Percentiles rank a stretch among this genome's conserved stretches.
These are phyloP conservation scores for Monilinia fructigena DNA, from an alignment of 2,329 filamentous ascomycete genomes.

Conservation along the genomic window DNA sequence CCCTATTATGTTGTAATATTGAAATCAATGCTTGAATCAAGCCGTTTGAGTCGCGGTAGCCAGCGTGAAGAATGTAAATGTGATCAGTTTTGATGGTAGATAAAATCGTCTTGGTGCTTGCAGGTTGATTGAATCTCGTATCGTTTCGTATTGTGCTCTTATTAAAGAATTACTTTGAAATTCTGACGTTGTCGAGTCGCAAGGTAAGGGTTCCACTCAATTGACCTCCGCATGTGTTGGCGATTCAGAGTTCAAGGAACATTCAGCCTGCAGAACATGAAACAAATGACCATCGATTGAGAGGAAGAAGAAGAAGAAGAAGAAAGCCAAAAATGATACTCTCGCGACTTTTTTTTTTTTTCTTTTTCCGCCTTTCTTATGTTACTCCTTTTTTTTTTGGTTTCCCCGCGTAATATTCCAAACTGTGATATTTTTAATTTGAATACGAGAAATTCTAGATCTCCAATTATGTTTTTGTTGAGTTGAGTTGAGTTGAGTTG, in stretches of 20 bases:
- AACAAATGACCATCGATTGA: constrained; percentile 34
- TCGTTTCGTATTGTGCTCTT: constrained; percentile 21
- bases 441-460: constrained; percentile 16
- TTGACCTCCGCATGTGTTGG: constrained; percentile 38
- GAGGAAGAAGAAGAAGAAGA: constrained; percentile 23
- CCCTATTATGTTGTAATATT: constrained; percentile 26
- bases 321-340: constrained; percentile 23
- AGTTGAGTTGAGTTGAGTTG: neutral
- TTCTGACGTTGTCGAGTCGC: constrained; percentile 36
- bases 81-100: constrained; percentile 1
- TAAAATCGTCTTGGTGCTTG: constrained; percentile 18
- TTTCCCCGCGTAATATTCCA: constrained; percentile 3
- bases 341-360: constrained; percentile 7
- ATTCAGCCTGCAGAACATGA: constrained; percentile 37
- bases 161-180: constrained; percentile 24
- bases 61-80: constrained; percentile 29
- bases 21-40: constrained; percentile 19
- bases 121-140: constrained; percentile 21
- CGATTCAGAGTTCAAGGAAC: constrained; percentile 37
- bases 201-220: constrained; percentile 30
- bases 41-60: constrained; percentile 26
- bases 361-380: neutral
- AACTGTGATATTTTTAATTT: constrained; percentile 2
- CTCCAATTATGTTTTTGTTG: neutral
- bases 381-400: neutral